Evolutionary conservation across 2,329 filamentous ascomycete genomes (phyloP).

Genomic region (Clonostachys solani): DNA sequence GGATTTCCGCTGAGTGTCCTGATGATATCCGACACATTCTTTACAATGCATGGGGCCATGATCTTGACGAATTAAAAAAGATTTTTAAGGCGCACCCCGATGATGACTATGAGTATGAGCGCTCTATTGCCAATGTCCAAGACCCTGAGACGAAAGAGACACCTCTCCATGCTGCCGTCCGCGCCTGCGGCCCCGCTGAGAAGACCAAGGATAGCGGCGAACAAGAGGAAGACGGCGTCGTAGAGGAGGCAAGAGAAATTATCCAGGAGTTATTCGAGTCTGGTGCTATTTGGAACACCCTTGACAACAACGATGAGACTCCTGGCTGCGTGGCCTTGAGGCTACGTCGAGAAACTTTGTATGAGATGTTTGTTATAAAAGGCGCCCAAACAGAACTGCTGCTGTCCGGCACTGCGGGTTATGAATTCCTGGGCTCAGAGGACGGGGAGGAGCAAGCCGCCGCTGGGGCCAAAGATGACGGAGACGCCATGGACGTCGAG

Average conservation of each 20-base stretch:
- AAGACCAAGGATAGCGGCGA: conserved; percentile 10
- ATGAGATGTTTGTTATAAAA: conserved; percentile 81
- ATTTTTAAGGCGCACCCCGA: conserved; percentile 60
- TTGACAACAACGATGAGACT: conserved; percentile 83
- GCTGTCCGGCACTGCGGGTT: conserved; percentile 76
- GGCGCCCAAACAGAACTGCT: conserved; percentile 88
- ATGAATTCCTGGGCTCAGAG: conserved; percentile 64
- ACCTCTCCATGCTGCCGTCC: conserved; percentile 85
- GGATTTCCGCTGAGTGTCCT: conserved; percentile 50
- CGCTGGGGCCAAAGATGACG: conserved; percentile 19
- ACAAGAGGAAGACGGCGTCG: conserved; percentile 26
- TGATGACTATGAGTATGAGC: conserved; percentile 5
- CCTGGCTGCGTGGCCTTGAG: conserved; percentile 80
- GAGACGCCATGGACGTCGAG: conserved; percentile 30
- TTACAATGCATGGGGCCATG: conserved; percentile 51
- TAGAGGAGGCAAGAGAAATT: conserved; percentile 62
- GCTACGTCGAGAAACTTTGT: conserved; percentile 66
- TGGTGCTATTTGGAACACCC: conserved; percentile 96
- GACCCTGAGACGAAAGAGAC: conserved; percentile 83
- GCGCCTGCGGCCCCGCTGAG: conserved; percentile 55
- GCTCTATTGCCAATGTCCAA: conserved; percentile 60
- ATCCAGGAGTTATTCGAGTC: conserved; percentile 76
- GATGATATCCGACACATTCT: conserved; percentile 46
- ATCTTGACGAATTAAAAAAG: conserved; percentile 62
- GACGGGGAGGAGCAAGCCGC: conserved; percentile 43